Evolutionary conservation across 164 flowering plant species (phyloP).

Genomic region (Macadamia tetraphylla): DNA sequence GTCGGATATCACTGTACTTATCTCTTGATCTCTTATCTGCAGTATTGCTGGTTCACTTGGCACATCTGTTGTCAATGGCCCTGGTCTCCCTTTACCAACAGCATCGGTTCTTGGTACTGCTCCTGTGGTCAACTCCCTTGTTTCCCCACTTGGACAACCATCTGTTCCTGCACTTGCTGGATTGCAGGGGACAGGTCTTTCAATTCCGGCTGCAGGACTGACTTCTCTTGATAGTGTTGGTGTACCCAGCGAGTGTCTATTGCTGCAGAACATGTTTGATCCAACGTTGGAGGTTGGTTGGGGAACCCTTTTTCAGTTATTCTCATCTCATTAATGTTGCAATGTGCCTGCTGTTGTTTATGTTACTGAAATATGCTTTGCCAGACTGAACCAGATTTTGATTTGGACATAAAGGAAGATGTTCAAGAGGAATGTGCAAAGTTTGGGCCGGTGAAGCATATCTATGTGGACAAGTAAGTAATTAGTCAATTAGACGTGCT

Average conservation of each 20-base stretch:
- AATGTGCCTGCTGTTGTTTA: not conserved
- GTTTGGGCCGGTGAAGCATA: conserved; percentile 64
- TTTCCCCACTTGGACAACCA: conserved; percentile 37
- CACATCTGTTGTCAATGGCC: conserved; percentile 26
- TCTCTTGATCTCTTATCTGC: conserved; percentile 14
- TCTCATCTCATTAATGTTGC: not conserved
- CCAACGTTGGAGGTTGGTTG: conserved; percentile 64
- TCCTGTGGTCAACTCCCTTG: conserved; percentile 30
- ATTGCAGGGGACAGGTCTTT: conserved; percentile 36
- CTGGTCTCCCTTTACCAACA: conserved; percentile 31
- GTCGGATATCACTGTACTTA: not conserved
- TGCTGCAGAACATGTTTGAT: conserved; percentile 93
- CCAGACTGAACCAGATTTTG: conserved; percentile 90
- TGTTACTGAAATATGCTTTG: conserved; percentile 7
- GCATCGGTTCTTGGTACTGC: conserved; percentile 42
- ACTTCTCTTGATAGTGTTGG: conserved; percentile 62
- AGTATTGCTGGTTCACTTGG: conserved; percentile 48
- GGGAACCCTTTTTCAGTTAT: not conserved
- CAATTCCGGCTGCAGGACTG: conserved; percentile 30
- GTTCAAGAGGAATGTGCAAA: conserved; percentile 73
- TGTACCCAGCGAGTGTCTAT: conserved; percentile 73
- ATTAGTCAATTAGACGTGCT: not conserved
- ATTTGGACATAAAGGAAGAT: conserved; percentile 87
- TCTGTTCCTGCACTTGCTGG: conserved; percentile 44
- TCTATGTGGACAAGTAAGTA: conserved; percentile 79